Evolutionary conservation across 768 basidiomycete genomes (phyloP).

Genomic region (Lanmaoa rubissima): DNA sequence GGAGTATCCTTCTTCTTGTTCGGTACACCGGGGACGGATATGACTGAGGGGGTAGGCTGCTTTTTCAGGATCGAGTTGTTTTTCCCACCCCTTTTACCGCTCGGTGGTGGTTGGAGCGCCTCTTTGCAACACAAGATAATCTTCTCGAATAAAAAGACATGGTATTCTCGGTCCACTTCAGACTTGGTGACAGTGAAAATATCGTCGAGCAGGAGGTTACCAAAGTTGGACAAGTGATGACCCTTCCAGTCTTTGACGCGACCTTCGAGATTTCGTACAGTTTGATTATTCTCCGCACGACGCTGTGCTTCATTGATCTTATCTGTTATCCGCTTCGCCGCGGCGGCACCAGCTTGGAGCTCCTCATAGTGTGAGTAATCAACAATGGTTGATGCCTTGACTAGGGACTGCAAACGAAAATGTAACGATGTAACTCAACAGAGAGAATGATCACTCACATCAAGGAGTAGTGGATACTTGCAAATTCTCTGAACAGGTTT

Average conservation of each 20-base stretch:
- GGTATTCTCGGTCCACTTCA: constrained; percentile 95
- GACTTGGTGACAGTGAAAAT: constrained; percentile 95
- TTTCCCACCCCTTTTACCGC: constrained; percentile 72
- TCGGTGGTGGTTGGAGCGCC: constrained; percentile 55
- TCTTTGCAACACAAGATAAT: constrained; percentile 99
- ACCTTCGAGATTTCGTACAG: constrained; percentile 78
- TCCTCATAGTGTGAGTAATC: constrained; percentile 77
- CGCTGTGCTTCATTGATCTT: constrained; percentile 95
- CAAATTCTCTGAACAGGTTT: constrained; percentile 98
- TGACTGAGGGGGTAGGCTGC: constrained; percentile 49
- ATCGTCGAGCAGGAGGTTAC: constrained; percentile 91
- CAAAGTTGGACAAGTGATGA: constrained; percentile 92
- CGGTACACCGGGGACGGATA: constrained; percentile 50
- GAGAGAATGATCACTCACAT: constrained; percentile 50
- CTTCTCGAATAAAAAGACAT: constrained; percentile 98
- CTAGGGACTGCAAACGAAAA: constrained; percentile 51
- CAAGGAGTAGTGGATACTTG: constrained; percentile 95
- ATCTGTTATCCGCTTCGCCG: constrained; percentile 91
- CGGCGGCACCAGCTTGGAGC: constrained; percentile 77
- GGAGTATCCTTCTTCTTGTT: constrained; percentile 75
- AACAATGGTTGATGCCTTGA: constrained; percentile 63
- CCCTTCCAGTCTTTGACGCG: constrained; percentile 99
- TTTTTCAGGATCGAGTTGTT: constrained; percentile 90
- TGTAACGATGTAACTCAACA: constrained; percentile 10
- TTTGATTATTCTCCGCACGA: constrained; percentile 86